Evolutionary conservation across 1,284 basidiomycete genomes (phyloP), one percentile per base, ranked within the genome.

Genomic region (Leucoagaricus sp.): DNA sequence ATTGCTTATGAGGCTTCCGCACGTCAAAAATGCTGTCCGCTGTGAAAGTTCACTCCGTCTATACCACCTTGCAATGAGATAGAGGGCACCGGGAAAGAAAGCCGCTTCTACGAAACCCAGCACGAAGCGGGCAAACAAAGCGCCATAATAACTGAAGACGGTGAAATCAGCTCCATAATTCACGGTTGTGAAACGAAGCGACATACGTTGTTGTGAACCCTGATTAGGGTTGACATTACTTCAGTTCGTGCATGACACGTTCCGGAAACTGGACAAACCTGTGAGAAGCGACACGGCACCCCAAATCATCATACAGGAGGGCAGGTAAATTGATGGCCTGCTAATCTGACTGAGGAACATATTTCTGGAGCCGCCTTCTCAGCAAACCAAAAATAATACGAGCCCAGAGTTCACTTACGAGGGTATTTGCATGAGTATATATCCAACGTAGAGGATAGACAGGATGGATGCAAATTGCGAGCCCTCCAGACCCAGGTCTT

Each of bases 371-470:
- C 48, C 4, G 3, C 36, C 5, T 21, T 4, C 40, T 25, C 31
- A 44, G 19, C 21, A 25, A 10, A 13, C n/a, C 29, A 36, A 19
- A 31, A 36, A 29, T 41, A 44, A 28, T 28, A 19, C 25, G n/a
- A 42, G 21, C 34, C 13, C 17, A 40, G 21, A 48, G 17, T 42
- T 38, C 25, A 25, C 49, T 45, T 29, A 88, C 85, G 87, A 89
- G 15, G 87, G 89, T 50, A 89, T 81, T 68, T 93, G 91, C 85
- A 91, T 89, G 53, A 89, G 69, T 60, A 89, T 85, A 64, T 93
- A 93, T 25, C 89, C 90, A 46, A 91, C 82, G 64, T 90, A 93
- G 38, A 93, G 80, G 59, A 92, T 84, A 21, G 84, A 85, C 29
- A 94, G 70, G 23, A 91, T 70, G 0, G 86, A 89, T 9, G 85